Conservation (phyloP, 768 basidiomycete species). For the Antrodiella citrinella region DNA sequence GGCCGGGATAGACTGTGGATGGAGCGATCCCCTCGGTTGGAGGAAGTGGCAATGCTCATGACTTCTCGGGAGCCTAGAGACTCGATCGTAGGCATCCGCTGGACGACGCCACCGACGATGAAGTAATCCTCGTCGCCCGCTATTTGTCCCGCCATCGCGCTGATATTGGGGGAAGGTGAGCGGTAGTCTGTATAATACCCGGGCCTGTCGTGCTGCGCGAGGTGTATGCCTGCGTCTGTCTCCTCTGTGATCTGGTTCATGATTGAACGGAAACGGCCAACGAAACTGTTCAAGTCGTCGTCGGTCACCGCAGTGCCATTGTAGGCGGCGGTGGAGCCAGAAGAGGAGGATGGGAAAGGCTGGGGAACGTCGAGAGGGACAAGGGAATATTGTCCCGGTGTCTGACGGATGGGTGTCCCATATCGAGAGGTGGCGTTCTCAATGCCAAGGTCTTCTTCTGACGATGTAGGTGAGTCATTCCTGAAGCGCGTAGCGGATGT, state of each 20-base stretch:
- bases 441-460: conserved; percentile 4
- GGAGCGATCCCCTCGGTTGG: conserved; percentile 6
- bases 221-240: conserved; percentile 38
- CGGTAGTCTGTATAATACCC: conserved; percentile 3
- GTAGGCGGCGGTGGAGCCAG: not conserved
- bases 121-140: conserved; percentile 42
- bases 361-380: conserved; percentile 3
- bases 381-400: conserved; percentile 10
- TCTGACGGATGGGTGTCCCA: conserved; percentile 5
- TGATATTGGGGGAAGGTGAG: conserved; percentile 13
- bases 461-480: not conserved
- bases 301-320: conserved; percentile 18
- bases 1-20: conserved; percentile 15
- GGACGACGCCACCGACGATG: conserved; percentile 55
- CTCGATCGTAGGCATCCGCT: conserved; percentile 79
- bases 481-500: not conserved
- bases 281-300: conserved; percentile 34
- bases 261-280: conserved; percentile 42
- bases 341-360: not conserved
- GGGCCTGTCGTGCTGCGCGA: conserved; percentile 23
- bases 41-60: conserved; percentile 19
- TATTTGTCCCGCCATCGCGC: conserved; percentile 14
- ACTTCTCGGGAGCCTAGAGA: conserved; percentile 62
- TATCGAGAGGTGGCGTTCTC: conserved; percentile 1
- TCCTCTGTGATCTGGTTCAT: conserved; percentile 45